phyloP scores from a whole-genome alignment of 495 filamentous ascomycete species.

The Elasticomyces elasticus region DNA sequence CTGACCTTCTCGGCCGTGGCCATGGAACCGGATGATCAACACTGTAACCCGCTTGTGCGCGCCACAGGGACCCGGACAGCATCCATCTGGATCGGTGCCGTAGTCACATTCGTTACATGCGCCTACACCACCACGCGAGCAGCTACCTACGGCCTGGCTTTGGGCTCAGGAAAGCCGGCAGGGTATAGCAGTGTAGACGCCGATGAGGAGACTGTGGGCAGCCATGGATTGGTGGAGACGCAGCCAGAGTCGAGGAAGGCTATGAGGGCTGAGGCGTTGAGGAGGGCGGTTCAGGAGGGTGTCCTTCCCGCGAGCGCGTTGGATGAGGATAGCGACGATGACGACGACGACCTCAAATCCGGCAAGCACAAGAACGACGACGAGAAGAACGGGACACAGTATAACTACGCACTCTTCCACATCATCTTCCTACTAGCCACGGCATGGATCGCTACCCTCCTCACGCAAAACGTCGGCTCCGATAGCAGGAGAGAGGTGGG shows the following conservation, averaged over 20 bases:
- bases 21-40: slow-evolving; percentile 93
- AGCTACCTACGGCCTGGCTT: slow-evolving; percentile 82
- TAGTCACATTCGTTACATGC: slow-evolving; percentile 92
- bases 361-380: slow-evolving; percentile 58
- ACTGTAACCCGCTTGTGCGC: slow-evolving; percentile 87
- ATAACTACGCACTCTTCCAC: slow-evolving; percentile 94
- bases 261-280: slow-evolving; percentile 86
- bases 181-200: slow-evolving; percentile 32
- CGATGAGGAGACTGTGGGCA: slow-evolving; percentile 55
- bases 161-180: slow-evolving; percentile 50
- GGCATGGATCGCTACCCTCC: slow-evolving; percentile 84
- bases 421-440: slow-evolving; percentile 96
- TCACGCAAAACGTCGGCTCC: slow-evolving; percentile 73
- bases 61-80: slow-evolving; percentile 84
- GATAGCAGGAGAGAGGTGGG: slow-evolving; percentile 43
- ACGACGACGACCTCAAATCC: slow-evolving; percentile 44
- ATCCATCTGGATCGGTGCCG: slow-evolving; percentile 79
- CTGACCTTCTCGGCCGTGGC: slow-evolving; percentile 96
- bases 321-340: slow-evolving; percentile 66
- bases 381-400: slow-evolving; percentile 80
- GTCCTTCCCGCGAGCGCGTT: slow-evolving; percentile 85
- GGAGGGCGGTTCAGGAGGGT: slow-evolving; percentile 82
- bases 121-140: slow-evolving; percentile 96
- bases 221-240: slow-evolving; percentile 80
- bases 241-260: slow-evolving; percentile 73